A percentile compares a stretch with the other conserved stretches of the same genome.
Evolutionary conservation across 352 stramenopile species (phyloP).

Genomic region (Phytophthora citricola): DNA sequence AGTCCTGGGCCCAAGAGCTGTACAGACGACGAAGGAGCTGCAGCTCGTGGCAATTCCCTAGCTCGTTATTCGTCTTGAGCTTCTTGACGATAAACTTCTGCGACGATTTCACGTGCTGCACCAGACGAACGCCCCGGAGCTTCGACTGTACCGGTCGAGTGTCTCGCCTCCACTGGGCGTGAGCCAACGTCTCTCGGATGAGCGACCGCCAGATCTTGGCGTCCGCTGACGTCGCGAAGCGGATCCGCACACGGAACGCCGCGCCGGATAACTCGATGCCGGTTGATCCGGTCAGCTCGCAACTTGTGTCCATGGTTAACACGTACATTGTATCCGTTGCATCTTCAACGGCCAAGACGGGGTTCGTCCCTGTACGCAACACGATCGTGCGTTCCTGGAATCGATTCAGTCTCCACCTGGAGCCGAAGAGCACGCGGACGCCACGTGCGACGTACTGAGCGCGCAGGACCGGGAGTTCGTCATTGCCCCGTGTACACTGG

Average conservation of each 20-base stretch:
- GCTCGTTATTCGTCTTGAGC: slow-evolving; percentile 24
- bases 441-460: slow-evolving; percentile 56
- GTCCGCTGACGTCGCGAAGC: slow-evolving; percentile 60
- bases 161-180: slow-evolving; percentile 47
- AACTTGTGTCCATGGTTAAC: slow-evolving; percentile 41
- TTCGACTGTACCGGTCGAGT: slow-evolving; percentile 26
- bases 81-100: slow-evolving; percentile 59
- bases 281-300: slow-evolving; percentile 19
- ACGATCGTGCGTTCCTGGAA: slow-evolving; percentile 52
- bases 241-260: slow-evolving; percentile 45
- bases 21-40: slow-evolving; percentile 48
- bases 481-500: background rate
- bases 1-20: slow-evolving; percentile 18
- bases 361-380: slow-evolving; percentile 41
- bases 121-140: slow-evolving; percentile 8
- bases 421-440: slow-evolving; percentile 53
- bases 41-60: slow-evolving; percentile 45
- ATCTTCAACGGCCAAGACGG: slow-evolving; percentile 39
- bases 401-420: slow-evolving; percentile 54
- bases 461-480: slow-evolving; percentile 53
- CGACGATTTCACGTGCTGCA: slow-evolving; percentile 13
- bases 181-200: slow-evolving; percentile 41
- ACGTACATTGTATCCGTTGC: slow-evolving; percentile 21
- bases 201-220: slow-evolving; percentile 57
- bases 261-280: slow-evolving; percentile 49